Evolutionary conservation across 2,329 filamentous ascomycete species (phyloP), one percentile per base, ranked within the genome.

Genomic region (Diplodia sapinea): DNA sequence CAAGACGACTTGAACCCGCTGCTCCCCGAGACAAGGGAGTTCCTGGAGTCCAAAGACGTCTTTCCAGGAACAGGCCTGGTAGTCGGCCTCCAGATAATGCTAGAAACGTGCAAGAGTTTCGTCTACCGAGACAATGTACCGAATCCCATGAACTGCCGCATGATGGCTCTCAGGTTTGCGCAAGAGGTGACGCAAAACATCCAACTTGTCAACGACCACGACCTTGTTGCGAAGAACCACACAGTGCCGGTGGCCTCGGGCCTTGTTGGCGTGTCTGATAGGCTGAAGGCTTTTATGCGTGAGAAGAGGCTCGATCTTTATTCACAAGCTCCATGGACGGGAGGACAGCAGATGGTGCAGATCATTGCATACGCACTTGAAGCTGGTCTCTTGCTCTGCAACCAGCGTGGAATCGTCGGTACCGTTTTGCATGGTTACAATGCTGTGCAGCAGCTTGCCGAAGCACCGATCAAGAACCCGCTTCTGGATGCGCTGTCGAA

Each of bases 251-350:
- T 20, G 47, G 59, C n/a, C 1, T 47, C 59, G n/a, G 31, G 59
- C 9, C 38, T 63, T 31, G 11, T 17, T 17, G 59, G 59, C 2
- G 59, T 63, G n/a, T 63, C 59, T 3, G 59, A 51, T 1, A 29
- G 50, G 20, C 15, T 68, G 12, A 55, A 68, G 15, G 49, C 49
- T 26, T 56, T 68, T 57, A 40, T 51, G 17, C 36, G 20, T 9
- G 56, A 64, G 6, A 40, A 40, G 15, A 31, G 56, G 26, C 47
- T 64, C 7, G 66, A 68, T 43, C 40, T 64, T 4, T 68, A 68
- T 12, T 61, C 59, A n/a, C 57, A 68, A 47, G 49, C 66, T 15
- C 66, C 66, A 31, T 68, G 66, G 66, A 36, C 61, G 6, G 66
- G 56, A 13, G 66, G 66, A 9, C 33, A 52, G 13, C 66, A 68